Evolutionary conservation across 1,284 basidiomycete species (phyloP), one percentile per base, ranked within the genome.

Genomic region (Naganishia sp.): DNA sequence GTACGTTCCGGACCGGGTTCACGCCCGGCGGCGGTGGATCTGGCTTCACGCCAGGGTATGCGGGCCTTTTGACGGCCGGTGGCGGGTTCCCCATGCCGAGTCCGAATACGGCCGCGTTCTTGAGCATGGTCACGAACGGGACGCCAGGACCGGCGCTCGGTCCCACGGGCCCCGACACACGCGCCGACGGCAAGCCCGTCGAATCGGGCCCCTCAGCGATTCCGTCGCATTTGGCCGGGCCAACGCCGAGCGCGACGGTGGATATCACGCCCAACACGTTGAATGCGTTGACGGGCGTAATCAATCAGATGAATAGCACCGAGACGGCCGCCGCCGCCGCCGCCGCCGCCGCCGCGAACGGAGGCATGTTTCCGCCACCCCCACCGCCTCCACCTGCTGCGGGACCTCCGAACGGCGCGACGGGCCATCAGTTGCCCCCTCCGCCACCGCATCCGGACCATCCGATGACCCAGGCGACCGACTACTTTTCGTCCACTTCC

Each of bases 251-350:
- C 18, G 48, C 66, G 9, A 63, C 50, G 45, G 83, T 87, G 4
- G 90, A 90, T 44, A 93, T 95, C 79, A 95, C 93, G 0, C 93
- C 93, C 53, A 93, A 92, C 79, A 94, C 93, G 0, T 85, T 94
- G 70, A 90, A 84, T 67, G 89, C 89, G 56, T 85, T 93, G 75
- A 88, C 88, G 16, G 88, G 88, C 69, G 88, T 88, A 5, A 85
- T 90, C 71, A 84, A 76, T 69, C 78, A 79, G 65, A 77, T 79
- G 71, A 55, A 48, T 25, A 55, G 54, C 23, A 25, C 10, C 23
- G 49, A 61, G 15, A 15, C 45, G 11, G 48, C 33, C n/a, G 48
- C 48, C 5, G 55, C 39, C 5, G 54, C 33, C n/a, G 48, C 48
- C 5, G 55, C 39, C 5, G 54, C 50, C 39, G 36, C 49, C 48